Evolutionary conservation across 495 filamentous ascomycete genomes (phyloP).

Genomic region (Neurospora sp.): DNA sequence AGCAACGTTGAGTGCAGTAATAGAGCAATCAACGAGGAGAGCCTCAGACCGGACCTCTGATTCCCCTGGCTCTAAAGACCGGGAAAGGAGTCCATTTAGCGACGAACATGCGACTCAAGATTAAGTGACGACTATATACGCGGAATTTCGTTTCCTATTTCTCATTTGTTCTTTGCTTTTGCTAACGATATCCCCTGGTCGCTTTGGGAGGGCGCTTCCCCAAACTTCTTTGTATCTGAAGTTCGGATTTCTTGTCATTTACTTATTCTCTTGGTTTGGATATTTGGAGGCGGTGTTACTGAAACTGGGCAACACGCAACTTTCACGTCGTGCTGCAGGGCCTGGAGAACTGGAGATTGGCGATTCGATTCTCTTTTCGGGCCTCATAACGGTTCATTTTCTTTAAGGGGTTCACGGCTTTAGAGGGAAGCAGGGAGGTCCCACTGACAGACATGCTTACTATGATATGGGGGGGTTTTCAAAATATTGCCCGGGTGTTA

Average conservation of each 20-base stretch:
- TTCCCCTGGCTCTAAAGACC: slow-evolving; percentile 15
- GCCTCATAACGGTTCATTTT: not conserved
- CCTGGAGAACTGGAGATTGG: not conserved
- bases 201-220: not conserved
- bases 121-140: slow-evolving; percentile 9
- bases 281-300: not conserved
- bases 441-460: not conserved
- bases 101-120: slow-evolving; percentile 44
- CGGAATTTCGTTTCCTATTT: not conserved
- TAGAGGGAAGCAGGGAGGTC: not conserved
- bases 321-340: not conserved
- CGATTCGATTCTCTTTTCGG: not conserved
- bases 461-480: not conserved
- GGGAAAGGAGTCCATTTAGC: slow-evolving; percentile 42
- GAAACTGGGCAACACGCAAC: not conserved
- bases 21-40: slow-evolving; percentile 38
- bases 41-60: slow-evolving; percentile 26
- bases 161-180: not conserved
- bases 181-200: slow-evolving; percentile 1
- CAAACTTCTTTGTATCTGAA: not conserved
- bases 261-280: not conserved
- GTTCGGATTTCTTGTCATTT: not conserved
- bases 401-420: not conserved
- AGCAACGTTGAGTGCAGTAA: slow-evolving; percentile 41
- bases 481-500: not conserved